These are phyloP conservation scores for Mycena maculata DNA, from an alignment of 768 basidiomycete species.

Conservation along the genomic window DNA sequence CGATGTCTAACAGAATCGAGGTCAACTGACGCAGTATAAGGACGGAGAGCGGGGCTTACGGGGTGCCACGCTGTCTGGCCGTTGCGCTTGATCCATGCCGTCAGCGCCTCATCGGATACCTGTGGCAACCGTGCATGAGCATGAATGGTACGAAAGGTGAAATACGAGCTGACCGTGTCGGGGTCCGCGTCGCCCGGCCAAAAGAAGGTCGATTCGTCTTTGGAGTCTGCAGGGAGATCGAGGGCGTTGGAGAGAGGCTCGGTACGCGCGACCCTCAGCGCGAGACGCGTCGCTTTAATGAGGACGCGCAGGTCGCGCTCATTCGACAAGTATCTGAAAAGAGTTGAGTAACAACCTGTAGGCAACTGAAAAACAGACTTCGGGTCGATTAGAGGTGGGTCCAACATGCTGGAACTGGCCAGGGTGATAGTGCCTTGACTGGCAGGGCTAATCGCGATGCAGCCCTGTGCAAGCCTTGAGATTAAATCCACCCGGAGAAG, in stretches of 20 bases:
- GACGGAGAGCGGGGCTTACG: not conserved
- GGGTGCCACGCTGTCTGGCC: constrained; percentile 32
- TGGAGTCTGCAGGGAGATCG: constrained; percentile 18
- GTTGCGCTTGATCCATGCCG: constrained; percentile 25
- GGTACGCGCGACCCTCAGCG: constrained; percentile 35
- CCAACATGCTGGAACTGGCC: constrained; percentile 16
- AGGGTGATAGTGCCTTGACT: constrained; percentile 24
- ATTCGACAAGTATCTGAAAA: constrained; percentile 33
- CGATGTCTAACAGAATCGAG: constrained; percentile 24
- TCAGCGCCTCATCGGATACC: constrained; percentile 18
- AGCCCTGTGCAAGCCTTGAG: not conserved
- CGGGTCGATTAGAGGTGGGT: constrained; percentile 28
- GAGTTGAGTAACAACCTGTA: too few relatives aligned
- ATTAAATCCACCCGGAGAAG: not conserved
- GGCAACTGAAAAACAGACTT: constrained; percentile 22
- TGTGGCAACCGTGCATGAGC: too few relatives aligned
- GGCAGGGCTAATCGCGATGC: constrained; percentile 8
- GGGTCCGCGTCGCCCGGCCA: constrained; percentile 38
- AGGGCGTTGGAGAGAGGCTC: constrained; percentile 25
- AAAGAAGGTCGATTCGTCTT: constrained; percentile 29
- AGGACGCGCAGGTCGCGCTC: constrained; percentile 34
- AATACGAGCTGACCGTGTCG: constrained; percentile 15
- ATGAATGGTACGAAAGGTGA: too few relatives aligned
- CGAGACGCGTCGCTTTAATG: constrained; percentile 35
- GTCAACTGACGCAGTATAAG: not conserved